phyloP scores from a whole-genome alignment of 768 basidiomycete genomes.

The Dacryopinax primogenitus region DNA sequence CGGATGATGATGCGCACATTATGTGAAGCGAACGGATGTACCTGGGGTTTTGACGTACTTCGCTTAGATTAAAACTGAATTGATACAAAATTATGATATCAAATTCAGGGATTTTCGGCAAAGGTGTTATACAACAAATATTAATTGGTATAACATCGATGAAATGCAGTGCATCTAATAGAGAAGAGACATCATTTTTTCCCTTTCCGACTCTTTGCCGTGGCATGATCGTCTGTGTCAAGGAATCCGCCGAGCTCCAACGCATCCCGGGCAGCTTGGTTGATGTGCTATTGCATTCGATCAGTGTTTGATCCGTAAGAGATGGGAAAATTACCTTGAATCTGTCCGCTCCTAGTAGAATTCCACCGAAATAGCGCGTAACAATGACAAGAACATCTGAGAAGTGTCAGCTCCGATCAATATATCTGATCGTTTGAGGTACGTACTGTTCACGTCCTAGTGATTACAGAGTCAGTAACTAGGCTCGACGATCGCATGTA shows the following conservation, averaged over 20 bases:
- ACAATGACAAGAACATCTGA: conserved; percentile 75
- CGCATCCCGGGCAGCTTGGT: conserved; percentile 85
- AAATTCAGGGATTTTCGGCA: background rate
- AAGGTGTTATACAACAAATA: background rate
- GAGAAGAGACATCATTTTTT: background rate
- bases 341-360: conserved; percentile 70
- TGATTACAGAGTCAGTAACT: background rate
- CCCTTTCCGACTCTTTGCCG: background rate
- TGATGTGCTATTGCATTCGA: conserved; percentile 52
- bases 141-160: background rate
- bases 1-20: background rate
- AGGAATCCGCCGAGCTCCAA: conserved; percentile 80
- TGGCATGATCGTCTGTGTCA: conserved; percentile 26
- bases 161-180: background rate
- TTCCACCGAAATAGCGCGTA: conserved; percentile 87
- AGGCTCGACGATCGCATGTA: background rate
- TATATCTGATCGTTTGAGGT: background rate
- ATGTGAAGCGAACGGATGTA: background rate
- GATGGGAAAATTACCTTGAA: conserved; percentile 33
- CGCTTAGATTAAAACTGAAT: no score
- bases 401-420: background rate
- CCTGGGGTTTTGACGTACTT: background rate
- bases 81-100: background rate
- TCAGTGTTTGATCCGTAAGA: background rate
- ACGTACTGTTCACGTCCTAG: conserved; percentile 4